Conservation (phyloP, 176 grass and related monocot species). For the Bromus sterilis region DNA sequence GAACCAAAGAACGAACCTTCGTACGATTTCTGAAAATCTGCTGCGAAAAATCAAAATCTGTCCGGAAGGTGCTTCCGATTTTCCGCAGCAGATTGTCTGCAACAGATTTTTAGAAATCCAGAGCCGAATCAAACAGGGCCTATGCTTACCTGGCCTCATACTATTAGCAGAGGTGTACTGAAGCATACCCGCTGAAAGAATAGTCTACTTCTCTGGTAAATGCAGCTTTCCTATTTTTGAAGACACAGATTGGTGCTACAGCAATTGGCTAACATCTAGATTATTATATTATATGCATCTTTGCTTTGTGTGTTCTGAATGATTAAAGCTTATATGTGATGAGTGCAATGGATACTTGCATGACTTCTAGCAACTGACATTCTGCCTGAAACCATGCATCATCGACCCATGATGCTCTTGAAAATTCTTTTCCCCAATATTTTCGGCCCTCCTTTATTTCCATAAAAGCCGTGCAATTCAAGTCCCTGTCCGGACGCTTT, state of each 20-base stretch:
- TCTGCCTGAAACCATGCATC: slow-evolving; percentile 12
- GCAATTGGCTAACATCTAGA: background rate
- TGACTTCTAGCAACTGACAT: slow-evolving; percentile 5
- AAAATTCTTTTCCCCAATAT: background rate
- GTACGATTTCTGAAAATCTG: too few species aligned
- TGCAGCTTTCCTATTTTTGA: background rate
- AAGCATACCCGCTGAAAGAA: too few species aligned
- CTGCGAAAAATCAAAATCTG: too few species aligned
- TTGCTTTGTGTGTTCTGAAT: background rate
- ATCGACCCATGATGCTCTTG: slow-evolving; percentile 7
- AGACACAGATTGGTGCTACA: background rate
- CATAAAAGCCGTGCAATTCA: slow-evolving; percentile 30
- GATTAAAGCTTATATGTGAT: background rate
- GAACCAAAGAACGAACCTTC: too few species aligned
- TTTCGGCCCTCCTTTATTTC: background rate
- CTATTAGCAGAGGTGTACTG: too few species aligned
- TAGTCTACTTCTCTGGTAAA: background rate
- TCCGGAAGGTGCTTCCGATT: too few species aligned
- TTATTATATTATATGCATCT: background rate
- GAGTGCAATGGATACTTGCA: background rate
- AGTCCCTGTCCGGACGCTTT: slow-evolving; percentile 15
- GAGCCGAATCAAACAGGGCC: too few species aligned
- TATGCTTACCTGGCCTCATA: too few species aligned
- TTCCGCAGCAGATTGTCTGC: too few species aligned
- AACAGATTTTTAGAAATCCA: too few species aligned